Base-by-base conservation (phyloP, 148 eudicot genomes). In the Rhododendron vialii region DNA sequence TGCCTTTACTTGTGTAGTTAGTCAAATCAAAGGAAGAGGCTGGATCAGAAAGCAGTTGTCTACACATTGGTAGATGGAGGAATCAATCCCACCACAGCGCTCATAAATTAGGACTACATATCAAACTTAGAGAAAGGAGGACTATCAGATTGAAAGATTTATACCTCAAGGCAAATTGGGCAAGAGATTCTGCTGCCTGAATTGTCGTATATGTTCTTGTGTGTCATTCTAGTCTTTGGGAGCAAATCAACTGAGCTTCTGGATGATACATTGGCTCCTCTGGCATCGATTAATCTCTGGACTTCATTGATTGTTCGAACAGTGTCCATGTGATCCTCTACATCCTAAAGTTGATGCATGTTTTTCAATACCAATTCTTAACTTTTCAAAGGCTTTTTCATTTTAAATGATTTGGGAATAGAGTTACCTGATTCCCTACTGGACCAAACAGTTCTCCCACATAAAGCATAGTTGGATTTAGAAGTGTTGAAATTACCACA, bases 111-210 rank as follows among this genome's bases (percentile, higher is more conserved):
- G 73, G 33, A 65, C 30, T 24, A n/a, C 10, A 20, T 59, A 63
- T 22, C 3, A 63, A 63, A 63, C 69, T 63, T 24, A 65, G 78
- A 73, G 43, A 73, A 28, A 73, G 78, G 41, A 71, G 43, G 76
- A 30, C 36, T 71, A 71, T 14, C 76, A 71, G 76, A 71, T 30
- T 71, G 38, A 18, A 75, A 18, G 47, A 75, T 15, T 36, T 18
- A 38, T 47, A 78, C 82, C 57, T 78, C 57, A 47, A 78, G 82
- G 82, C 82, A 78, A 78, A 78, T 48, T 78, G 82, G 51, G 82
- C 82, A 78, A 18, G 36, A 78, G 57, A n/a, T 47, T 78, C 82
- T 47, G 48, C 28, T 45, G 51, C 82, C 82, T 47, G 55, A 47
- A 78, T 50, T 1, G 20, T 78, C 57, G 0, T 45, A 78, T 12